phyloP scores from a whole-genome alignment of 805 yeast genomes.

The Blastobotrys americana region DNA sequence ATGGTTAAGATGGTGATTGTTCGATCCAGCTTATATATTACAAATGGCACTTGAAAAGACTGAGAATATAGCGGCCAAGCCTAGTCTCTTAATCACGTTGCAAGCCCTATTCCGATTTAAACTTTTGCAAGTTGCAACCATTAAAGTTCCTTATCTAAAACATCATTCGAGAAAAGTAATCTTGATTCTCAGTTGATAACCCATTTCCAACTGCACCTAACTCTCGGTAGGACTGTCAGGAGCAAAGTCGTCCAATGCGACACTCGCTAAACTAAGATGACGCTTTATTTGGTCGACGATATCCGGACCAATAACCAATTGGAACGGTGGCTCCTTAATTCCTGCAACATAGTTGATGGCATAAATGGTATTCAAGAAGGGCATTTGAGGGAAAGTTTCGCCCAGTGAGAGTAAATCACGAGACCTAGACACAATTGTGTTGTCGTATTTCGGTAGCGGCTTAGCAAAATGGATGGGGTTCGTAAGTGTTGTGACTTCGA shows the following conservation, averaged over 20 bases:
- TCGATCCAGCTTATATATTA: no score
- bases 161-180: no score
- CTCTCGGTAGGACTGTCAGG: not conserved
- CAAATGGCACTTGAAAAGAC: no score
- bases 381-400: slow-evolving; percentile 18
- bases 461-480: slow-evolving; percentile 13
- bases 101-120: no score
- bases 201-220: no score
- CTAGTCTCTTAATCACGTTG: no score
- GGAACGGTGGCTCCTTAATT: slow-evolving; percentile 28
- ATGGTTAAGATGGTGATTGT: no score
- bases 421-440: slow-evolving; percentile 15
- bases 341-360: slow-evolving; percentile 27
- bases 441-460: slow-evolving; percentile 13
- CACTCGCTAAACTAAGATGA: slow-evolving; percentile 24
- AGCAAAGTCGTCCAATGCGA: slow-evolving; percentile 27
- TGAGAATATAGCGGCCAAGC: no score
- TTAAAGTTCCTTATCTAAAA: no score
- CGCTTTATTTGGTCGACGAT: slow-evolving; percentile 27
- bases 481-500: slow-evolving; percentile 22
- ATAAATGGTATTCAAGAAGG: slow-evolving; percentile 19
- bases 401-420: slow-evolving; percentile 13
- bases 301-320: slow-evolving; percentile 26
- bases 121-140: no score
- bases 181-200: no score